Conservation (phyloP, 352 stramenopile genomes). For the Phytophthora hybrid region DNA sequence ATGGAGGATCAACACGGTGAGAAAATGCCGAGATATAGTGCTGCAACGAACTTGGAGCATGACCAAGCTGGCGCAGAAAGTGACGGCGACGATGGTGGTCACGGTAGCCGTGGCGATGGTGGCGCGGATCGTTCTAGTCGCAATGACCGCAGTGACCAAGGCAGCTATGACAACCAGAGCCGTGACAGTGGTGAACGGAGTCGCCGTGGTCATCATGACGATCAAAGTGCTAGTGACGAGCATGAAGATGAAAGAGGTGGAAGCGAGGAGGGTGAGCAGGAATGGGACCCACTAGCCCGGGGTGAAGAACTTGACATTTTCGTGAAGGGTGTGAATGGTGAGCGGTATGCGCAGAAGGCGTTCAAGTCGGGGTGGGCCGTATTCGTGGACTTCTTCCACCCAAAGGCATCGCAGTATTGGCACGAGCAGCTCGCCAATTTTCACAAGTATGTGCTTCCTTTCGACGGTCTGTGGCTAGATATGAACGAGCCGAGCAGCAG, state of each 20-base stretch:
- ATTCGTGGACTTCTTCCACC: constrained; percentile 90
- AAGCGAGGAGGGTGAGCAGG: not conserved
- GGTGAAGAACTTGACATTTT: constrained; percentile 74
- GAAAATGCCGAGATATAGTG: constrained; percentile 18
- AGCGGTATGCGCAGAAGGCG: constrained; percentile 71
- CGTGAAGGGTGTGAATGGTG: constrained; percentile 75
- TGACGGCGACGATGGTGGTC: not conserved
- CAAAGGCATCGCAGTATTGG: constrained; percentile 76
- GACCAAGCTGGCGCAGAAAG: not conserved
- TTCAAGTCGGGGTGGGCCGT: constrained; percentile 70
- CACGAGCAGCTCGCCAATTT: constrained; percentile 68
- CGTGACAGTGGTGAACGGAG: not conserved
- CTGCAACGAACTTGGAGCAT: not conserved
- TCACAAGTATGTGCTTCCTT: constrained; percentile 64
- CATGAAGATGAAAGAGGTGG: constrained; percentile 4
- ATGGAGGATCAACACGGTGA: not conserved
- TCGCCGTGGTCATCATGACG: not conserved
- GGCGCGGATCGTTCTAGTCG: not conserved
- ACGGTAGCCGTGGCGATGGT: not conserved
- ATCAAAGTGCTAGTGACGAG: constrained; percentile 4
- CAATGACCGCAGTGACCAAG: not conserved
- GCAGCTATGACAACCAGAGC: not conserved
- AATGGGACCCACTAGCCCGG: constrained; percentile 44
- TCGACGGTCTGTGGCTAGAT: constrained; percentile 89
- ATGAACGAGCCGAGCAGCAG: constrained; percentile 82